Percentiles rank a stretch among this genome's conserved stretches.
phyloP scores from a whole-genome alignment of 2,329 filamentous ascomycete genomes.

The Hypoxylon sp. region DNA sequence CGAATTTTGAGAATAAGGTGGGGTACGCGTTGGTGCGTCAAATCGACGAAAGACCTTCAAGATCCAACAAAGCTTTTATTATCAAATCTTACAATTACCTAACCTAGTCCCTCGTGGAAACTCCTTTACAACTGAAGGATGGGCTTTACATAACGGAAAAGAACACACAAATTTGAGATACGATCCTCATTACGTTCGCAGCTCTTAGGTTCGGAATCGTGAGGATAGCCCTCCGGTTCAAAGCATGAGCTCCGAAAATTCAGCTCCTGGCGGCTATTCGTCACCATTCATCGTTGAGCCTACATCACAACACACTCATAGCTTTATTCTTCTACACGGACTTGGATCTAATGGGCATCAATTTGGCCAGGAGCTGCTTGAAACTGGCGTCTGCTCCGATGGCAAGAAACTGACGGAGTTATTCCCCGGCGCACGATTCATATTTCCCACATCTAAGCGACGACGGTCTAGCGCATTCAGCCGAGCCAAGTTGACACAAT shows the following conservation, averaged over 20 bases:
- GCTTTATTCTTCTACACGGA: slow-evolving; percentile 46
- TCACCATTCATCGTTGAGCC: slow-evolving; percentile 45
- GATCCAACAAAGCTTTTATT: no score
- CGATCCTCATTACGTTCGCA: no score
- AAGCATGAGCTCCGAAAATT: not conserved
- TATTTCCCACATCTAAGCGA: slow-evolving; percentile 66
- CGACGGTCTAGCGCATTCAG: slow-evolving; percentile 62
- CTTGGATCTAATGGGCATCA: slow-evolving; percentile 44
- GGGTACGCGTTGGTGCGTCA: no score
- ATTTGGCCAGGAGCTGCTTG: slow-evolving; percentile 54
- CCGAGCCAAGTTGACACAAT: slow-evolving; percentile 62
- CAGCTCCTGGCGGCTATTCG: not conserved
- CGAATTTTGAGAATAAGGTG: no score
- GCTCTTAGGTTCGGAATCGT: no score
- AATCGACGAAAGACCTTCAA: no score
- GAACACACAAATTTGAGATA: no score
- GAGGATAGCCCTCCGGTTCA: not conserved
- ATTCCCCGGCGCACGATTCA: slow-evolving; percentile 60
- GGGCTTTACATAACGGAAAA: no score
- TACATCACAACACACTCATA: slow-evolving; percentile 38
- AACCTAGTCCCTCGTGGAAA: no score
- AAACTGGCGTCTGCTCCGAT: slow-evolving; percentile 48
- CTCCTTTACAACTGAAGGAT: no score
- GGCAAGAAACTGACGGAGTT: slow-evolving; percentile 54
- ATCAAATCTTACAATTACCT: no score